These are phyloP conservation scores for Brassica nigra DNA, from an alignment of 345 rosid genomes.

Conservation along the genomic window DNA sequence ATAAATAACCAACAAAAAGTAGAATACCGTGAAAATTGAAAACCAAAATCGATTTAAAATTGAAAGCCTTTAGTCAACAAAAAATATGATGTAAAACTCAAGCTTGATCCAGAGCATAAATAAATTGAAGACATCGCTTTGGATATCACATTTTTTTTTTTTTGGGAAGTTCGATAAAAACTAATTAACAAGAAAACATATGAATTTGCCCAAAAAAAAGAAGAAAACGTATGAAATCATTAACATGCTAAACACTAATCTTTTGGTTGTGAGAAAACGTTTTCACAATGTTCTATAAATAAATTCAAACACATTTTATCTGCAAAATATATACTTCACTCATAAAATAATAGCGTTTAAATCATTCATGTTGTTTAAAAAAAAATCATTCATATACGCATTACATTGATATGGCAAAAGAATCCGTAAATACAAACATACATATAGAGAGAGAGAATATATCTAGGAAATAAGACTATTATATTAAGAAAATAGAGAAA, in stretches of 20 bases:
- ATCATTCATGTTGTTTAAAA: not conserved
- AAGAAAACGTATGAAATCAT: not conserved
- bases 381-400: not conserved
- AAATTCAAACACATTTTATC: not conserved
- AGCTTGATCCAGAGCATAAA: not conserved
- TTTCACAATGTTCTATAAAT: not conserved
- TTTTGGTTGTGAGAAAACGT: not conserved
- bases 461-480: not conserved
- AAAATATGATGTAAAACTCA: not conserved
- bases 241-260: not conserved
- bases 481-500: constrained; percentile 1
- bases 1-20: not conserved
- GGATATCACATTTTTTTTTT: not conserved
- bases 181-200: not conserved
- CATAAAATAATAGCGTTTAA: not conserved
- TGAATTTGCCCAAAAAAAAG: too few relatives aligned
- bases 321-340: not conserved
- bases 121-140: not conserved
- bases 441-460: not conserved
- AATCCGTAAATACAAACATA: not conserved
- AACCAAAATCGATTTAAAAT: not conserved
- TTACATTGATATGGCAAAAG: not conserved
- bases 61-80: too few relatives aligned
- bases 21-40: not conserved
- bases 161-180: not conserved